Evolutionary conservation across 352 stramenopile species (phyloP), one percentile per base, ranked within the genome.

Genomic region (Salisapilia sapeloensis): DNA sequence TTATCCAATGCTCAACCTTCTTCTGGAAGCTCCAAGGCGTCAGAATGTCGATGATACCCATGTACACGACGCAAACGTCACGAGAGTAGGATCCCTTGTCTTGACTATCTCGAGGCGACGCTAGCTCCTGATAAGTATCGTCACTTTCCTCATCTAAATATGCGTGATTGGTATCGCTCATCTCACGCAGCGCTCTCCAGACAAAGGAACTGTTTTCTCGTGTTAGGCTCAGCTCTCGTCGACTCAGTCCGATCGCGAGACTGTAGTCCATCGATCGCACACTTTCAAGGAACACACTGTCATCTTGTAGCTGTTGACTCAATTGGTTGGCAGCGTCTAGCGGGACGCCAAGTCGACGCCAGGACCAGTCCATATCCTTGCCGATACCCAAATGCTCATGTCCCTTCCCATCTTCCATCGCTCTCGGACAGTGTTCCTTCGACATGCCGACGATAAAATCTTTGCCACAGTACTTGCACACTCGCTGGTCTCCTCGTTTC

Each of bases 191-290:
- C n/a, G n/a, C n/a, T n/a, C n/a, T n/a, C n/a, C n/a, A n/a, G n/a
- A n/a, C n/a, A n/a, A n/a, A n/a, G n/a, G n/a, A n/a, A n/a, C n/a
- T n/a, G n/a, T n/a, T n/a, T n/a, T n/a, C n/a, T n/a, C n/a, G 24
- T 28, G 24, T n/a, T n/a, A n/a, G n/a, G n/a, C n/a, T n/a, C n/a
- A n/a, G n/a, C n/a, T n/a, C n/a, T n/a, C n/a, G 9, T 9, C 66
- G 60, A 44, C 62, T 82, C 31, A 97, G 54, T 12, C 89, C 92
- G 49, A 97, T 93, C 33, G 97, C 61, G 42, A 97, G 67, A 35
- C 79, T 96, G 53, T 97, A 97, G 51, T 97, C 92, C 79, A 97
- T 97, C 46, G 92, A 96, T 48, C 95, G 94, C 63, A 96, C 97
- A 23, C 71, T 66, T 28, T 82, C 62, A 29, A 97, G 50, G 36